Percentiles rank a stretch among this genome's conserved stretches.
Conservation (phyloP, 2,329 filamentous ascomycete species). For the Xylaria sp. region DNA sequence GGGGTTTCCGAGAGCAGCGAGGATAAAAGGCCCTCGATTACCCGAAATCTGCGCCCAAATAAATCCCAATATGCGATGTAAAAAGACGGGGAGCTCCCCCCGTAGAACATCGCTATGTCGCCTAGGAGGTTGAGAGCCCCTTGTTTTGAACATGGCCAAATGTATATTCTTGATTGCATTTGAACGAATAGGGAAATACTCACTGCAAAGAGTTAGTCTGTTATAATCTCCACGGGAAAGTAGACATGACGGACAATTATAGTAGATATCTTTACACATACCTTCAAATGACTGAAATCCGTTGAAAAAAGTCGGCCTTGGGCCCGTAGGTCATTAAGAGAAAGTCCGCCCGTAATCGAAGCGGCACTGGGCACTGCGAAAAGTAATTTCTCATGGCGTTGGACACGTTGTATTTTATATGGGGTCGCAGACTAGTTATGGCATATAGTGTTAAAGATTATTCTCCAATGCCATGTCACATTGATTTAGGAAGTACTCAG, state of each 20-base stretch:
- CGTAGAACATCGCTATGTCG: not conserved
- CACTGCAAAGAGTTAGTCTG: not conserved
- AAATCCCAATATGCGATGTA: not conserved
- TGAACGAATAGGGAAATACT: too few species aligned
- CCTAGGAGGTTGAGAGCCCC: not conserved
- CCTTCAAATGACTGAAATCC: slow-evolving; percentile 47
- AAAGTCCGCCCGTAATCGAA: slow-evolving; percentile 40
- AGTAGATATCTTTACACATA: not conserved
- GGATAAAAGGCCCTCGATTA: not conserved
- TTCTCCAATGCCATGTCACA: not conserved
- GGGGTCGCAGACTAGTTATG: slow-evolving; percentile 45
- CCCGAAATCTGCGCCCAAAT: not conserved
- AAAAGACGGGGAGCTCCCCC: not conserved
- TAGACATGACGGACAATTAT: too few species aligned
- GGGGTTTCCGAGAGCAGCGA: too few species aligned
- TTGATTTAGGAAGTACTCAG: not conserved
- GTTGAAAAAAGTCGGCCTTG: slow-evolving; percentile 50
- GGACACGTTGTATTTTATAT: slow-evolving; percentile 45
- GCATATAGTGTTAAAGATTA: not conserved
- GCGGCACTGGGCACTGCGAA: slow-evolving; percentile 45
- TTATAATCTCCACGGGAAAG: not conserved
- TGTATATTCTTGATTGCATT: not conserved
- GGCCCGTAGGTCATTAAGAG: slow-evolving; percentile 40
- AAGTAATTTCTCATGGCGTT: slow-evolving; percentile 42
- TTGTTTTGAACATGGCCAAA: not conserved